Evolutionary conservation across 2,329 filamentous ascomycete species (phyloP), one percentile per base, ranked within the genome.

Genomic region (Madurella mycetomatis): DNA sequence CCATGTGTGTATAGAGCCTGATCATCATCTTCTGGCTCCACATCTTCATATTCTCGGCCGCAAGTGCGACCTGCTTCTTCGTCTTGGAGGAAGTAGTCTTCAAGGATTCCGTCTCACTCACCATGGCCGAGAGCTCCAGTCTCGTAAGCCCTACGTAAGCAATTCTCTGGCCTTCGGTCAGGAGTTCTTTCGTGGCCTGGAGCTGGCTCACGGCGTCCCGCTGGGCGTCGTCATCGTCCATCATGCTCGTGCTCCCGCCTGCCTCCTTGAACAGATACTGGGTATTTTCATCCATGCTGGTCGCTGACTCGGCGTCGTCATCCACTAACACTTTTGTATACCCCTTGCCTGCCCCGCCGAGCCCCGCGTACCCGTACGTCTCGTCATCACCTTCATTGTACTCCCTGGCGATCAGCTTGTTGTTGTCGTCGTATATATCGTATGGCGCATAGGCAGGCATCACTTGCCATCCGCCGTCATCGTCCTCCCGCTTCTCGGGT

Each of bases 1-100:
- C 94, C 94, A 99, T 99, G 71, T 99, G 94, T 12, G 84, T 77
- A 69, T 97, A 99, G 12, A 99, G 70, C 19, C 92, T 84, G 56
- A 96, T 84, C 92, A 99, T 99, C 81, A 96, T 95, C 74, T 95
- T 95, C 70, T 99, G 94, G 53, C 88, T 85, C 92, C 92, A 99
- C 88, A 96, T 96, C 70, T 87, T 87, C 74, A 89, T 86, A 37
- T 85, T 82, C 69, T 96, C 94, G 11, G 84, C 75, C 0, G 88
- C 83, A 57, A 86, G 74, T 31, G 82, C 78, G 11, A 91, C 69
- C 42, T 84, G 76, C 69, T 92, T 96, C 71, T 87, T 94, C 1
- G 83, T 80, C 41, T 78, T 81, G 64, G 80, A 89, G 2, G 80
- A 88, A 3, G 73, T 72, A 5, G 62, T 58, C 56, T 84, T 80